Base-by-base conservation (phyloP, 352 stramenopile genomes). In the Phytophthora sojae region DNA sequence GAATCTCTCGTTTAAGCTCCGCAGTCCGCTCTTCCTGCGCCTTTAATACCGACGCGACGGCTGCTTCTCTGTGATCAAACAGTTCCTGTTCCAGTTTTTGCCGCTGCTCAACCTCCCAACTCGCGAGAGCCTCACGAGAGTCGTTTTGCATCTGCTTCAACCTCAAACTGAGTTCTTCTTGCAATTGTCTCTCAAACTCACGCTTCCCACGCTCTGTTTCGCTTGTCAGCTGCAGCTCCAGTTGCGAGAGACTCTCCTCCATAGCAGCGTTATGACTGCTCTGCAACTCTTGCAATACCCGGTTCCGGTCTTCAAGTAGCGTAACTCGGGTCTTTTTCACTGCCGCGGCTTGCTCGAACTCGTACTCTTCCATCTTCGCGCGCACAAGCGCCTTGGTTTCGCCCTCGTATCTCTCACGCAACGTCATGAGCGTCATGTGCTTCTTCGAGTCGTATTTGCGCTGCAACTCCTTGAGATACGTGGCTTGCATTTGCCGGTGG, bases 361-460 rank as follows among this genome's bases (percentile, higher is more conserved):
- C 85, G 21, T 85, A 71, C 45, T 77, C 66, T 50, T 86, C 80
- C 76, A 85, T 86, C 29, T 76, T 80, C 3, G 52, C 30, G 17
- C 72, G 61, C 12, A 92, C 76, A 5, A 80, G 61, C 2, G 75
- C 50, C 37, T 89, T 86, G 2, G 82, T 88, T 35, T 92, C 79
- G 19, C 62, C 71, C 47, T 92, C 83, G 54, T 77, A 82, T n/a
- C 72, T 68, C 21, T 89, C 83, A 45, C 78, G 80, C 29, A 91
- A 45, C 9, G 59, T 50, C 45, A 90, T 67, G 3, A 92, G 54
- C 29, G 73, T 61, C 73, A 90, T 72, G 30, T 85, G 79, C 57
- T 89, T 88, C 59, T 86, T 89, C 6, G 82, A 90, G 45, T 88
- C 79, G 39, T 85, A 92, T 62, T 89, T 88, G 49, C 81, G 82